Percentiles rank a stretch among this genome's conserved stretches.
These are phyloP conservation scores for Pythium guiyangense DNA, from an alignment of 352 stramenopile species.

Conservation along the genomic window DNA sequence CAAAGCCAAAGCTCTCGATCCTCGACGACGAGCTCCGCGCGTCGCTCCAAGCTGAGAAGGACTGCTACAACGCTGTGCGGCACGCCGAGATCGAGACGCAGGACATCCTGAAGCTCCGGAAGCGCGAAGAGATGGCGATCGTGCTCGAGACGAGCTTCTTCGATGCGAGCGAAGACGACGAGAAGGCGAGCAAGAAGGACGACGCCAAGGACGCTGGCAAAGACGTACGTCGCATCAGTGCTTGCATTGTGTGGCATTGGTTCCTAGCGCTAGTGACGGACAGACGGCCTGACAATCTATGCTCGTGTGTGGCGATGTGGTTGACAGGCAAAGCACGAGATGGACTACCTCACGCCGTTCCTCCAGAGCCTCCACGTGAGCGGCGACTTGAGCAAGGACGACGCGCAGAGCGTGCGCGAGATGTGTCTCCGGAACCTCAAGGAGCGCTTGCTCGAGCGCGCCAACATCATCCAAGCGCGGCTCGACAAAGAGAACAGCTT, in stretches of 20 bases:
- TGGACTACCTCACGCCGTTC: conserved; percentile 94
- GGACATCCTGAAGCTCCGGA: conserved; percentile 88
- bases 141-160: conserved; percentile 85
- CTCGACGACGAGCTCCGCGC: conserved; percentile 68
- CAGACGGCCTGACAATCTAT: not conserved
- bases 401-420: conserved; percentile 84
- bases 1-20: conserved; percentile 67
- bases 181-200: conserved; percentile 53
- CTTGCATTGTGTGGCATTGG: not conserved
- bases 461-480: conserved; percentile 92
- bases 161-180: conserved; percentile 62
- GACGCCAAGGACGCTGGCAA: conserved; percentile 62
- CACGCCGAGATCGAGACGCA: conserved; percentile 88
- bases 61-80: conserved; percentile 86
- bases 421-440: conserved; percentile 92
- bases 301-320: not conserved
- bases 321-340: conserved; percentile 55
- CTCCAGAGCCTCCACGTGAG: conserved; percentile 73
- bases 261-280: no score
- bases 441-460: conserved; percentile 89
- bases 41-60: conserved; percentile 83
- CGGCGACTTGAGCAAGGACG: conserved; percentile 66
- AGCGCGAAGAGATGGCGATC: conserved; percentile 85
- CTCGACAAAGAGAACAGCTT: conserved; percentile 92
- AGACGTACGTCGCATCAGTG: conserved; percentile 38